These are phyloP conservation scores for Ustilago crameri DNA, from an alignment of 1,284 basidiomycete species.

Conservation along the genomic window DNA sequence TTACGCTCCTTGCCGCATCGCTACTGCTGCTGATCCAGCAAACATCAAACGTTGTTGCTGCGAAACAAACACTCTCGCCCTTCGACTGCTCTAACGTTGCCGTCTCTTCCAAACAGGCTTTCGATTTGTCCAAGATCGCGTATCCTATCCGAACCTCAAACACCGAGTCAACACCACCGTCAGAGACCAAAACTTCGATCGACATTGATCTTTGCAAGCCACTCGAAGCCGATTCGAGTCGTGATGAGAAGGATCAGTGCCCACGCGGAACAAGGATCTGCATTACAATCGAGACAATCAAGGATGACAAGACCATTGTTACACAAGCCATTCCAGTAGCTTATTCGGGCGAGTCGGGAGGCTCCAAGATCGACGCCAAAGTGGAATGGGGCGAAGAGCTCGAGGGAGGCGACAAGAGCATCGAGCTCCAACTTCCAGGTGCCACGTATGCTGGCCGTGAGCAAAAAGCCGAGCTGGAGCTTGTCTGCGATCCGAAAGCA, in stretches of 20 bases:
- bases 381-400: constrained; percentile 42
- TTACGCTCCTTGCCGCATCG: constrained; percentile 14
- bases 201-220: constrained; percentile 51
- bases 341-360: constrained; percentile 41
- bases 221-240: constrained; percentile 26
- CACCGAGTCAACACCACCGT: constrained; percentile 41
- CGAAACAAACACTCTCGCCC: constrained; percentile 41
- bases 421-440: constrained; percentile 41
- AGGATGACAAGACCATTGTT: constrained; percentile 43
- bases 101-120: constrained; percentile 35
- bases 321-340: constrained; percentile 54
- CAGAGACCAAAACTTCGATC: constrained; percentile 41
- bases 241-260: constrained; percentile 46
- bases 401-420: constrained; percentile 47
- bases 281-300: constrained; percentile 51
- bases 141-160: constrained; percentile 48
- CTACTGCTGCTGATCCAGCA: constrained; percentile 17
- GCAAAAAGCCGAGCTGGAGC: constrained; percentile 47
- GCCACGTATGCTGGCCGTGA: constrained; percentile 35
- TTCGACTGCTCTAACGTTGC: constrained; percentile 46
- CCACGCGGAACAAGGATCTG: constrained; percentile 51
- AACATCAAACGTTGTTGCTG: constrained; percentile 6
- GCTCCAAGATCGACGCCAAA: constrained; percentile 42
- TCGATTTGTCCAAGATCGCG: constrained; percentile 44
- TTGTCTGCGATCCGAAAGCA: constrained; percentile 49